Evolutionary conservation across 768 basidiomycete genomes (phyloP).

Genomic region (Lepiota subincarnata): DNA sequence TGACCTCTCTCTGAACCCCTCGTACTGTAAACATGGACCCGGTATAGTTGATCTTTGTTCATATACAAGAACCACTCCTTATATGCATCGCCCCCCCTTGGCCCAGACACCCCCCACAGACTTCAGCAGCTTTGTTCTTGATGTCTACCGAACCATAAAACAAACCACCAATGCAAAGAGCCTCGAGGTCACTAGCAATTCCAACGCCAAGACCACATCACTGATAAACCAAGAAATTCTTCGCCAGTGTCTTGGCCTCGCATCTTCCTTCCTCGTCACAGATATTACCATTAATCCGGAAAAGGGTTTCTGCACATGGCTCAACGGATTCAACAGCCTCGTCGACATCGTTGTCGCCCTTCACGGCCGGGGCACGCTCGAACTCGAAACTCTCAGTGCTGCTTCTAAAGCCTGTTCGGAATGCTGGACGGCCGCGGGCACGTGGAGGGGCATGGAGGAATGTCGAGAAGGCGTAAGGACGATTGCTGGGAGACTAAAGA

Average conservation of each 20-base stretch:
- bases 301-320: conserved; percentile 59
- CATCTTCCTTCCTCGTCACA: conserved; percentile 76
- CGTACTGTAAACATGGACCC: conserved; percentile 10
- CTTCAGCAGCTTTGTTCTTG: conserved; percentile 57
- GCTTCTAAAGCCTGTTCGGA: conserved; percentile 73
- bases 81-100: not conserved
- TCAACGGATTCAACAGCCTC: conserved; percentile 59
- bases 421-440: conserved; percentile 70
- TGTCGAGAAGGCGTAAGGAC: conserved; percentile 58
- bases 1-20: not conserved
- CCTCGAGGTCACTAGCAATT: not conserved
- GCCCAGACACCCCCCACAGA: conserved; percentile 45
- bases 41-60: conserved; percentile 7
- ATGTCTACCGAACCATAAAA: conserved; percentile 45
- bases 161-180: conserved; percentile 29
- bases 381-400: conserved; percentile 71
- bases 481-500: conserved; percentile 59
- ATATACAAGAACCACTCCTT: not conserved
- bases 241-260: conserved; percentile 61
- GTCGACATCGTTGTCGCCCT: conserved; percentile 73
- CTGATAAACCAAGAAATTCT: conserved; percentile 58
- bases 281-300: conserved; percentile 64
- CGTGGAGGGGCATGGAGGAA: conserved; percentile 65
- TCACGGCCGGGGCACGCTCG: conserved; percentile 61
- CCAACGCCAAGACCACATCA: conserved; percentile 12